phyloP scores from a whole-genome alignment of 1,139 yeast genomes.

The Saccharomycopsis hybrid region DNA sequence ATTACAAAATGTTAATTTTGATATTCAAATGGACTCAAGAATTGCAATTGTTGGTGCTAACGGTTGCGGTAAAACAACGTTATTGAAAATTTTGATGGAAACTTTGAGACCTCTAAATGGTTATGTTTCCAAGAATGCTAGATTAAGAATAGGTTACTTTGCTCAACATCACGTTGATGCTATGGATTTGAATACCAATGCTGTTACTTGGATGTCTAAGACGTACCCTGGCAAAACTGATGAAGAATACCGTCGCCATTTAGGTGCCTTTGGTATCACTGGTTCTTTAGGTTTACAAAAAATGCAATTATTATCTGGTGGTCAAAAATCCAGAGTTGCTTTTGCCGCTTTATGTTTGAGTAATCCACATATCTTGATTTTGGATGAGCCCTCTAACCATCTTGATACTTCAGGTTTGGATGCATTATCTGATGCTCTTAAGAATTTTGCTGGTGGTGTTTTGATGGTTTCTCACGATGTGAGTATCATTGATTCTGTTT shows the following conservation, averaged over 20 bases:
- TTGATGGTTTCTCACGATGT: slow-evolving; percentile 98
- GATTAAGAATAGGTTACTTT: slow-evolving; percentile 91
- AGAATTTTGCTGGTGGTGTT: slow-evolving; percentile 87
- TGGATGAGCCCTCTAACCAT: slow-evolving; percentile 98
- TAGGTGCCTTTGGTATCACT: slow-evolving; percentile 95
- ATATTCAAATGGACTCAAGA: slow-evolving; percentile 89
- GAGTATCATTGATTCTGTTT: slow-evolving; percentile 75
- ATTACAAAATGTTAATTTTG: slow-evolving; percentile 74
- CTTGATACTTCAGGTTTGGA: slow-evolving; percentile 97
- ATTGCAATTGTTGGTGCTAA: slow-evolving; percentile 97
- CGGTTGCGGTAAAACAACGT: slow-evolving; percentile 98
- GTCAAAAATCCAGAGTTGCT: slow-evolving; percentile 97
- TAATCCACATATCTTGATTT: slow-evolving; percentile 85
- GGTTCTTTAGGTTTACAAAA: slow-evolving; percentile 91
- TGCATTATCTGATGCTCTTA: slow-evolving; percentile 85
- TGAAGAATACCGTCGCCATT: slow-evolving; percentile 93
- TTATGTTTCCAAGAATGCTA: slow-evolving; percentile 67
- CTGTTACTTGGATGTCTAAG: slow-evolving; percentile 91
- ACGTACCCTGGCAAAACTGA: slow-evolving; percentile 90
- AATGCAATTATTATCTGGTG: slow-evolving; percentile 88
- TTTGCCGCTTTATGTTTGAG: slow-evolving; percentile 89
- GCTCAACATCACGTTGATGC: slow-evolving; percentile 99
- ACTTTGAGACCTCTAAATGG: slow-evolving; percentile 68
- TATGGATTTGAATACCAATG: slow-evolving; percentile 85
- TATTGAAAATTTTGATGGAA: slow-evolving; percentile 80